phyloP scores from a whole-genome alignment of 208 protist genomes.

The Herpetomonas muscarum region DNA sequence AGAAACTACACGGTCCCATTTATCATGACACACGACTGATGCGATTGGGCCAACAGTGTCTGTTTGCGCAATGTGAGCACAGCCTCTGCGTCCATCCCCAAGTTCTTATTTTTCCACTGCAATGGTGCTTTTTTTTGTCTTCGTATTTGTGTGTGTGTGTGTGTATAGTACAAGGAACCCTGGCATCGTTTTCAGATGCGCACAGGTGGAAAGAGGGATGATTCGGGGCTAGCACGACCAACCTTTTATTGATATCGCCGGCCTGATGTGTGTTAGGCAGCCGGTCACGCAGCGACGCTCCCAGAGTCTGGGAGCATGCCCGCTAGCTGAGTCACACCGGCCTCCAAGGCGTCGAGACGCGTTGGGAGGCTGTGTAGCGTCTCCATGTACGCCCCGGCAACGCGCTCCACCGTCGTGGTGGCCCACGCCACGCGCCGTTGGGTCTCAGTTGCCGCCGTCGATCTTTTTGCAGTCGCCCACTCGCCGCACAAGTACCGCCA shows the following conservation, averaged over 20 bases:
- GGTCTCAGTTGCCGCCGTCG: constrained; percentile 8
- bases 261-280: too few relatives aligned
- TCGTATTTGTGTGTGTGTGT: not conserved
- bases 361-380: constrained; percentile 23
- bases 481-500: constrained; percentile 23
- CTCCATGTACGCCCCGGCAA: constrained; percentile 23
- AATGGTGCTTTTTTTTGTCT: not conserved
- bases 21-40: too few relatives aligned
- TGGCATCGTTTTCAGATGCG: not conserved
- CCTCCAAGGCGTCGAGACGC: constrained; percentile 28
- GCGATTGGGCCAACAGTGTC: too few relatives aligned
- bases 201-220: not conserved
- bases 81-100: too few relatives aligned
- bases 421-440: constrained; percentile 25
- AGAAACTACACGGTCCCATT: too few relatives aligned
- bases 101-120: too few relatives aligned
- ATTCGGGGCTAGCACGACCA: too few relatives aligned
- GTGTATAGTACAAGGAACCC: not conserved
- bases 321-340: not conserved
- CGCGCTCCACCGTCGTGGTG: constrained; percentile 23
- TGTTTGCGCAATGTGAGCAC: not conserved
- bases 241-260: too few relatives aligned
- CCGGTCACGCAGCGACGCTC: too few relatives aligned
- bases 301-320: not conserved
- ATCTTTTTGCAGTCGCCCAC: constrained; percentile 15